Conservation (phyloP, 345 rosid species). For the rapeseed (Brassica napus) region Da-Ae NC_063436.1:17794501-17795000, state of each 20-base stretch:
- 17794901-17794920: conserved; percentile 74
- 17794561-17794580: conserved; percentile 77
- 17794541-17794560: conserved; percentile 91
- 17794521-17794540: conserved; percentile 88
- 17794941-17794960: conserved; percentile 59
- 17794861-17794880: conserved; percentile 95
- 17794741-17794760: conserved; percentile 85
- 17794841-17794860: conserved; percentile 77
- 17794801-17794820: not conserved
- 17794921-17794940: conserved; percentile 66
- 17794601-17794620: conserved; percentile 46
- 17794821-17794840: not conserved
- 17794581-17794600: conserved; percentile 75
- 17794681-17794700: conserved; percentile 89
- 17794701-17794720: conserved; percentile 93
- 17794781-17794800: not conserved
- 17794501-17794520: conserved; percentile 89
- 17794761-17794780: conserved; percentile 41
- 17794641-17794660: not conserved
- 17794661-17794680: conserved; percentile 50
- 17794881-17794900: conserved; percentile 86
- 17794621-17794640: not conserved
- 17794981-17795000: conserved; percentile 81
- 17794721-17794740: conserved; percentile 75
- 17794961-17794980: conserved; percentile 77